phyloP scores from a whole-genome alignment of 164 flowering plant species.

The Magnolia kwangsiensis region DNA sequence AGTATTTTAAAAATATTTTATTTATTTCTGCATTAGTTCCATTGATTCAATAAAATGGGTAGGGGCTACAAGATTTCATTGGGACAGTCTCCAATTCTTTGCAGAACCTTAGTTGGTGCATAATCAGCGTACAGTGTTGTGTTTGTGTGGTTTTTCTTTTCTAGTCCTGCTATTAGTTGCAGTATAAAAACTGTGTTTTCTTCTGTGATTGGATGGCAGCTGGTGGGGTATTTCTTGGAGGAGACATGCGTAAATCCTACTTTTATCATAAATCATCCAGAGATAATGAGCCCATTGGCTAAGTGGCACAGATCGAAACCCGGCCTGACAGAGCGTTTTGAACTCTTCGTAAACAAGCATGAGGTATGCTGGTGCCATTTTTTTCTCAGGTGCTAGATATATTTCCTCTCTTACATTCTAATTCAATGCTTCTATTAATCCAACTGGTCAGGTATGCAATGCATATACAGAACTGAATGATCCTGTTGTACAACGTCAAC shows the following conservation, averaged over 20 bases:
- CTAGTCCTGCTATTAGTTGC: not conserved
- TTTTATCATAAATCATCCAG: constrained; percentile 92
- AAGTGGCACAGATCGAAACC: constrained; percentile 91
- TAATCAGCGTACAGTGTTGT: too few species aligned
- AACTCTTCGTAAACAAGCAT: constrained; percentile 83
- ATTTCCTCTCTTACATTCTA: not conserved
- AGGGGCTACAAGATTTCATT: too few species aligned
- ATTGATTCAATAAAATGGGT: too few species aligned
- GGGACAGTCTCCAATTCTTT: too few species aligned
- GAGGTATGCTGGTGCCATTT: constrained; percentile 46
- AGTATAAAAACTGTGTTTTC: not conserved
- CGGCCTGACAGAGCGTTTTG: constrained; percentile 91
- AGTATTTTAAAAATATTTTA: too few species aligned
- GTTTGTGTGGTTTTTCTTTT: too few species aligned
- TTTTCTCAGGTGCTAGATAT: not conserved
- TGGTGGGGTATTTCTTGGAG: constrained; percentile 95
- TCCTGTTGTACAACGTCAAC: constrained; percentile 87
- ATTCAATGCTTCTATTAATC: not conserved
- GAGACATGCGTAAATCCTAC: constrained; percentile 86
- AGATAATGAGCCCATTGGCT: constrained; percentile 97
- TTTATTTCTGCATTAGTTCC: too few species aligned
- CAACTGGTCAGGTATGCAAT: constrained; percentile 64
- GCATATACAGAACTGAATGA: constrained; percentile 98
- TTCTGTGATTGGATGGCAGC: constrained; percentile 42
- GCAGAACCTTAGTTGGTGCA: too few species aligned